Evolutionary conservation across 345 rosid genomes (phyloP).

Genomic region (Firmiana major): DNA sequence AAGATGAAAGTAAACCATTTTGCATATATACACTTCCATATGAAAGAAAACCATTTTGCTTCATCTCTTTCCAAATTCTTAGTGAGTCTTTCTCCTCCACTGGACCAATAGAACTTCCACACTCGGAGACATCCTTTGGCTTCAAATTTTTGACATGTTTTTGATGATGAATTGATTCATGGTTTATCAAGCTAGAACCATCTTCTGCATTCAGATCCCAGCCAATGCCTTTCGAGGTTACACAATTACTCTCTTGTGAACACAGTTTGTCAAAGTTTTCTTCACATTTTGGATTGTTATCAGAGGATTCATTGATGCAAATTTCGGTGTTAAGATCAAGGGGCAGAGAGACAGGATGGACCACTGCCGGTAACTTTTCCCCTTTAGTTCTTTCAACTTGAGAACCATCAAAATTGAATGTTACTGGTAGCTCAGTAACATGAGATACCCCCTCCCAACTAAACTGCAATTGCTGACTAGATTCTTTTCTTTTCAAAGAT

Average conservation of each 20-base stretch:
- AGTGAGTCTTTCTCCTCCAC: slow-evolving; percentile 55
- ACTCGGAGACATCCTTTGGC: slow-evolving; percentile 53
- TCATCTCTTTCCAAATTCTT: slow-evolving; percentile 82
- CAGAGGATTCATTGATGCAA: slow-evolving; percentile 7
- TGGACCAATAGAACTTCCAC: slow-evolving; percentile 61
- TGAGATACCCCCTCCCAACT: slow-evolving; percentile 37
- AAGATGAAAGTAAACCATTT: slow-evolving; percentile 43
- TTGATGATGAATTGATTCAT: slow-evolving; percentile 25
- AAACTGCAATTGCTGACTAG: slow-evolving; percentile 17
- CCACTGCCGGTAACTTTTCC: not conserved
- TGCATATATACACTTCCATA: slow-evolving; percentile 54
- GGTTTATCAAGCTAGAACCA: slow-evolving; percentile 46
- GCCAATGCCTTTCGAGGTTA: slow-evolving; percentile 29
- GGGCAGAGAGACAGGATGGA: slow-evolving; percentile 15
- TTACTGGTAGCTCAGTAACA: slow-evolving; percentile 28
- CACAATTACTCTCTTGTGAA: slow-evolving; percentile 28
- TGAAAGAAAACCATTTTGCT: slow-evolving; percentile 82
- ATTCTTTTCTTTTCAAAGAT: slow-evolving; percentile 21
- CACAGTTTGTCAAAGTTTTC: slow-evolving; percentile 25
- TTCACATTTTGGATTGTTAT: slow-evolving; percentile 17
- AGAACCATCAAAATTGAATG: slow-evolving; percentile 24
- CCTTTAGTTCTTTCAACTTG: slow-evolving; percentile 21
- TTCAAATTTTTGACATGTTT: slow-evolving; percentile 33
- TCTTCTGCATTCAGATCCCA: slow-evolving; percentile 57
- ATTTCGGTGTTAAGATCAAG: slow-evolving; percentile 43